Evolutionary conservation across 2,329 filamentous ascomycete species (phyloP), one percentile per base, ranked within the genome.

Genomic region (Penicillium sp.): DNA sequence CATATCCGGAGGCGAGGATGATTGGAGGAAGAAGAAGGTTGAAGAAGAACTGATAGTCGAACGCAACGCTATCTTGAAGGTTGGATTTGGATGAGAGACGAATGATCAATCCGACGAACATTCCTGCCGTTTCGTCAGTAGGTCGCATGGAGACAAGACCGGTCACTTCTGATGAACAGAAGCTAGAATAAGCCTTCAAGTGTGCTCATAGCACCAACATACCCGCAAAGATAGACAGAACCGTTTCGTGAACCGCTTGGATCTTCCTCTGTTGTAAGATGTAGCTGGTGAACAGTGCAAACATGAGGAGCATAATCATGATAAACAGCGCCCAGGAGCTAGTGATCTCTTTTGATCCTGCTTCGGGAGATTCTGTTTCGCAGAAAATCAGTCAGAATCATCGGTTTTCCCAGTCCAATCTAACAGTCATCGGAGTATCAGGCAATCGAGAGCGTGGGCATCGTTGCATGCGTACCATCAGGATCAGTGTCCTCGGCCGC

Each of bases 1-100:
- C 93, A 73, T 97, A 98, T 46, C 93, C 93, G 12, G 91, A 96
- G 12, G 90, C 91, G 27, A 98, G 79, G 66, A 98, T 98, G 66
- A 98, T 98, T 48, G 93, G 93, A 34, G 93, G 93, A n/a, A 98
- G 86, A 9, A 98, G 82, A 39, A 98, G 81, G 70, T 98, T 98
- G 78, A 98, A 98, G 78, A 98, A 98, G 76, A 97, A 95, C 66
- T 97, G 90, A 68, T 96, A 96, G 74, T 97, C 87, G 76, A 98
- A 98, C 70, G 86, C 95, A 64, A 98, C 90, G 55, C 88, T 84
- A 66, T 88, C 87, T 68, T 90, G 85, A 61, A 98, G 90, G 54
- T 86, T 88, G 53, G 88, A 85, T 56, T 86, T 85, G 45, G 86
- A 84, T 38, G 83, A 88, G 54, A 96, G 75, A 63, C 93, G 82